Base-by-base conservation (phyloP, 1,284 basidiomycete species). In the Chalciporus sp. region DNA sequence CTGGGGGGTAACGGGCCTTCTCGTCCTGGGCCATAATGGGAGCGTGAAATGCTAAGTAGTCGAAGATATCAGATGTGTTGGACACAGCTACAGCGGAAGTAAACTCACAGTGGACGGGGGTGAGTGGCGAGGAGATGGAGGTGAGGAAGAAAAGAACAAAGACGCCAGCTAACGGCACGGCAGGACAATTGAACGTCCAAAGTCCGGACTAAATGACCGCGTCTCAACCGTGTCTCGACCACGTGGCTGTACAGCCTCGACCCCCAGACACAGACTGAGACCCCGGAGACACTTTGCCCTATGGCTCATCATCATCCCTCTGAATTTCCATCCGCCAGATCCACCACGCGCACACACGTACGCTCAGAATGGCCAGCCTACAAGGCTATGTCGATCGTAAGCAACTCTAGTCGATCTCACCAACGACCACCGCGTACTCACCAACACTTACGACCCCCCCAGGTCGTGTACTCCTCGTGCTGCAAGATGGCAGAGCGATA, bases 401-500 rank as follows among this genome's bases (percentile, higher is more conserved):
- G 84, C 74, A 2, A 7, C 2, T 42, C 29, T 53, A 11, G 9
- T 40, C n/a, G 42, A 61, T 52, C 31, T 43, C 8, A 42, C n/a
- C 39, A 42, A 41, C 19, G 29, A 46, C n/a, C 66, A 16, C 17
- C 39, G 3, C 42, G 17, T 47, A 3, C 19, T 56, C 29, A 64
- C 33, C 33, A n/a, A 10, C 20, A 19, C 35, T 23, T 6, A 23
- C 23, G 2, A 23, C 2, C 23, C 23, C 23, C 23, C 23, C 12
- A 71, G 69, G 86, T 68, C 88, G 85, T 68, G 94, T 96, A 60
- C 80, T 94, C 49, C 83, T 95, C 63, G 81, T 95, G 60, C 86
- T 95, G 33, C 94, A 96, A 77, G 94, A 97, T 71, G 94, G 94
- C 51, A 84, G 94, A 62, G 84, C 88, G 37, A 94, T 96, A 68